These are phyloP conservation scores for Fusarium sp. DNA, from an alignment of 2,329 filamentous ascomycete genomes.

Conservation along the genomic window DNA sequence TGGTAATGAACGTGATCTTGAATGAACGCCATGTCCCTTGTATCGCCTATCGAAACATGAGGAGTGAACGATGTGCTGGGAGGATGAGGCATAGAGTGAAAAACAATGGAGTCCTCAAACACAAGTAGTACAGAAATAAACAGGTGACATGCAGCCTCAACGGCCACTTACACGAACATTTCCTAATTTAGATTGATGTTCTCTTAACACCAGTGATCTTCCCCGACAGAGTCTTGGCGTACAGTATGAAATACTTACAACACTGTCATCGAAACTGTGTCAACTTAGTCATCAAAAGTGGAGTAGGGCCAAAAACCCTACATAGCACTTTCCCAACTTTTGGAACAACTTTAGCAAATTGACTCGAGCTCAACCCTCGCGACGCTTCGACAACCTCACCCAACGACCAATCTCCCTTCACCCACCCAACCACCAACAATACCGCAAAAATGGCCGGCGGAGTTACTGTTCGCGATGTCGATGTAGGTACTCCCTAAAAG, in stretches of 20 bases:
- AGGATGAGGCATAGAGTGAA: not conserved
- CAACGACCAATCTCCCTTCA: slow-evolving; percentile 47
- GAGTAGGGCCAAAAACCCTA: slow-evolving; percentile 54
- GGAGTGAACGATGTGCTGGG: not conserved
- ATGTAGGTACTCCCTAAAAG: slow-evolving; percentile 70
- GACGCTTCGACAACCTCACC: slow-evolving; percentile 49
- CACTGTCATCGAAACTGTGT: slow-evolving; percentile 34
- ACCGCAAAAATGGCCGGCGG: slow-evolving; percentile 83
- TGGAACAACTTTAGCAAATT: slow-evolving; percentile 35
- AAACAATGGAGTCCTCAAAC: not conserved
- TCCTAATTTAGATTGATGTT: slow-evolving; percentile 19
- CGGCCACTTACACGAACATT: slow-evolving; percentile 21
- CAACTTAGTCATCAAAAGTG: slow-evolving; percentile 25
- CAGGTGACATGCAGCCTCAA: not conserved
- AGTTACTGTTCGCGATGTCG: slow-evolving; percentile 86
- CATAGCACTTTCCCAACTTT: not conserved
- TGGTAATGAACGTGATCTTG: not conserved
- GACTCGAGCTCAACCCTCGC: slow-evolving; percentile 39
- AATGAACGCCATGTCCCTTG: no score
- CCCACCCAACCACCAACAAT: slow-evolving; percentile 47
- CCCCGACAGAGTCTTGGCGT: accelerated
- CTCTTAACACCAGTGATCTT: slow-evolving; percentile 1
- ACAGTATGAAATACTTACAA: not conserved
- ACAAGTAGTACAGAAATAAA: not conserved
- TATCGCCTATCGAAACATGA: not conserved